Percentiles rank a stretch among this genome's conserved stretches.
phyloP scores from a whole-genome alignment of 2,329 filamentous ascomycete genomes.

The Graphiopsis chlorocephala region DNA sequence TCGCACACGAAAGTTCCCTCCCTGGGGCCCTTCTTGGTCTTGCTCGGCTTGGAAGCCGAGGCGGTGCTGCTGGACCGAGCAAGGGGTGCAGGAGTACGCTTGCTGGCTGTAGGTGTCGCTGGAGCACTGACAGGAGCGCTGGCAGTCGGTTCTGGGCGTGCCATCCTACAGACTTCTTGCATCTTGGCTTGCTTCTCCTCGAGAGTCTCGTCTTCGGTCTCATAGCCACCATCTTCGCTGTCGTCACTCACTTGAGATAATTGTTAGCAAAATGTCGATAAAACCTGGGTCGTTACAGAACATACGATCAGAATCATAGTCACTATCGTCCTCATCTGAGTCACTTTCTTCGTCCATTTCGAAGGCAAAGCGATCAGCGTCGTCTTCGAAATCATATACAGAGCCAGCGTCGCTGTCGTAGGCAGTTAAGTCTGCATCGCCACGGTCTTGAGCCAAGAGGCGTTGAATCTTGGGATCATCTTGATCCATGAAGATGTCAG shows the following conservation, averaged over 20 bases:
- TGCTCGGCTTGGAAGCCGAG: constrained; percentile 22
- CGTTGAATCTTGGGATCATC: constrained; percentile 22
- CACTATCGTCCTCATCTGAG: constrained; percentile 30
- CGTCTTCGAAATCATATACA: constrained; percentile 36
- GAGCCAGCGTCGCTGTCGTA: constrained; percentile 32
- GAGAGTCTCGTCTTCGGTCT: constrained; percentile 28
- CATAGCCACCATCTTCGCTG: constrained; percentile 36
- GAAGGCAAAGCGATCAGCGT: constrained; percentile 30
- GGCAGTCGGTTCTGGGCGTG: neutral
- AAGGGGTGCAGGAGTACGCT: constrained; percentile 20
- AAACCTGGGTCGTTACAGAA: constrained; percentile 4
- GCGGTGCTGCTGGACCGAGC: constrained; percentile 22
- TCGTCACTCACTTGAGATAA: constrained; percentile 32
- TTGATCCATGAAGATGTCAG: constrained; percentile 35
- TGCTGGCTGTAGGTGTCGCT: constrained; percentile 15
- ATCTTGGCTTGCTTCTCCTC: constrained; percentile 23
- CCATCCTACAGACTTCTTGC: constrained; percentile 21
- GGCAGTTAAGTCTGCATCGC: constrained; percentile 22
- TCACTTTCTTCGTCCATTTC: constrained; percentile 33
- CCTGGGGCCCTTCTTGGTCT: constrained; percentile 21
- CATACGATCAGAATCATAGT: constrained; percentile 33
- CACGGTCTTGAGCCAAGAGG: constrained; percentile 23
- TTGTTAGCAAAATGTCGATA: constrained; percentile 25
- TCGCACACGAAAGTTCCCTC: constrained; percentile 30
- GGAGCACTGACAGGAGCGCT: constrained; percentile 8